phyloP scores from a whole-genome alignment of 179 eudicot species.

The Carnegiea gigantea region DNA sequence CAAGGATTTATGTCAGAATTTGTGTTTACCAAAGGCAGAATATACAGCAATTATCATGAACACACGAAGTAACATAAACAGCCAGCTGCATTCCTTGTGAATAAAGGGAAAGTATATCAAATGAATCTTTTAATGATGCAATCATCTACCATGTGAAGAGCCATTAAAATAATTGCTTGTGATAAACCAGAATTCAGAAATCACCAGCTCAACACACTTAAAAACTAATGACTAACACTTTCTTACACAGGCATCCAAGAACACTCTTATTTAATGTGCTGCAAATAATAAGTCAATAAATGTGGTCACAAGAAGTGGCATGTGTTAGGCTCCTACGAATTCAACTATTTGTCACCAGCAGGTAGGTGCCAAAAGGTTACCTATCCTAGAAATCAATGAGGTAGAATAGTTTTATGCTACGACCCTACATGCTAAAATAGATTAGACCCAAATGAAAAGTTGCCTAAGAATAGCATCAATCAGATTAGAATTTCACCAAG shows the following conservation, averaged over 20 bases:
- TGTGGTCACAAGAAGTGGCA: conserved; percentile 8
- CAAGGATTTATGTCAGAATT: neutral
- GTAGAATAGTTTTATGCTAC: neutral
- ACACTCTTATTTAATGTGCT: neutral
- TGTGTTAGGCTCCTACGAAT: neutral
- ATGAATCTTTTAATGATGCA: conserved; percentile 1
- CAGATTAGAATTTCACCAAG: neutral
- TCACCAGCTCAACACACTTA: conserved; percentile 2
- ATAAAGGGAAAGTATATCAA: conserved; percentile 14
- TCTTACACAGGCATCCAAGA: neutral
- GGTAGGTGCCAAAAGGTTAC: neutral
- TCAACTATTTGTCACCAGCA: neutral
- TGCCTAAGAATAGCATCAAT: neutral
- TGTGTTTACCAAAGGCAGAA: conserved; percentile 13
- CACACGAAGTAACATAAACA: neutral
- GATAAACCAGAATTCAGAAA: conserved; percentile 12
- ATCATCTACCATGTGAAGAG: conserved; percentile 14
- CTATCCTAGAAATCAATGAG: neutral
- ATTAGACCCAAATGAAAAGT: neutral
- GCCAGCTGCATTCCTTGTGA: neutral
- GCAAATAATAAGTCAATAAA: neutral
- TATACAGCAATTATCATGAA: conserved; percentile 11
- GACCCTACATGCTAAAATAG: neutral
- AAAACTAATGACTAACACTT: neutral
- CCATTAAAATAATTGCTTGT: conserved; percentile 14